Evolutionary conservation across 768 basidiomycete genomes (phyloP), one percentile per base, ranked within the genome.

Genomic region (Pseudohyphozyma bogoriensis): DNA sequence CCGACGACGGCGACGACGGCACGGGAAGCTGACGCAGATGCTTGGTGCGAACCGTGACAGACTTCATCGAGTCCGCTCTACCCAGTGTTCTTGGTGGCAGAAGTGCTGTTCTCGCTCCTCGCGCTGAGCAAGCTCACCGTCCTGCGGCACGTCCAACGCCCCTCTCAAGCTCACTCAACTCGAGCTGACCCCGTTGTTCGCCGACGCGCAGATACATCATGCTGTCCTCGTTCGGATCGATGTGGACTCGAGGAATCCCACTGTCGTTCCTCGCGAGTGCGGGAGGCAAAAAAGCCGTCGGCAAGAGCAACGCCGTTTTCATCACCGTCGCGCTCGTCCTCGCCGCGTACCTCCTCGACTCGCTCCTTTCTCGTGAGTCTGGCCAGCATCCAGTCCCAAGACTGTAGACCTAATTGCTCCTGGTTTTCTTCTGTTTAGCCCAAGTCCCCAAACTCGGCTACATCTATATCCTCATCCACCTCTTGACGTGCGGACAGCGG

Each of bases 191-290:
- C 26, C 37, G 26, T 29, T 3, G 13, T 10, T 24, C 50, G 8
- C 5, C 4, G 4, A 35, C 20, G 11, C 55, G 22, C 64, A 70
- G 67, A 3, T 60, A 68, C 46, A 28, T 66, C 42, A 57, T 68
- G 55, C 56, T 70, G 31, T 58, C 69, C 22, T 53, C 67, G 20
- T 66, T 62, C 28, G 49, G 62, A 0, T 35, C 67, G 15, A 33
- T 70, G 0, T 70, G 69, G 69, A 42, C 62, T 11, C 62, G 66
- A 11, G 65, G 62, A 2, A 28, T 61, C 10, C 65, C 55, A 1
- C 13, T 55, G 11, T 20, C 63, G 0, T 60, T 64, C 16, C 24
- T 60, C 42, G 51, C 60, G 12, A 57, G 46, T 9, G 37, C 57
- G 2, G 51, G 56, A 31, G 57, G 65, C 24, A 58, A 55, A 2